phyloP scores from a whole-genome alignment of 805 yeast species.

The Pichia deserticola region DNA sequence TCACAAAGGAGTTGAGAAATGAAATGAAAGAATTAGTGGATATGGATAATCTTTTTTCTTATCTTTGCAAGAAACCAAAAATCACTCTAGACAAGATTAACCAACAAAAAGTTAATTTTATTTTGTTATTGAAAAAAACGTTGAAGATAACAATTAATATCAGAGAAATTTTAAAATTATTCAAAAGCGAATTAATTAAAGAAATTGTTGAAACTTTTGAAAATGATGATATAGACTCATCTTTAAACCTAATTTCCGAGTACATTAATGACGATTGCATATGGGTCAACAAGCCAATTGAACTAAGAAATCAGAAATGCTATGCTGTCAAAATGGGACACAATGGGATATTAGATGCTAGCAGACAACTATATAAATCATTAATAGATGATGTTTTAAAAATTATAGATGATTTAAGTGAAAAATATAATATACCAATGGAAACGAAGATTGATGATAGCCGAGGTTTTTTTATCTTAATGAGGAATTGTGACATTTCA shows the following conservation, averaged over 20 bases:
- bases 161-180: slow-evolving; percentile 11
- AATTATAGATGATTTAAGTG: slow-evolving; percentile 21
- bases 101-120: slow-evolving; percentile 34
- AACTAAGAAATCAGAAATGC: slow-evolving; percentile 36
- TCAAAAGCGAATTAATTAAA: slow-evolving; percentile 9
- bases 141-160: slow-evolving; percentile 20
- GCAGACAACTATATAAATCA: slow-evolving; percentile 34
- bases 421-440: slow-evolving; percentile 19
- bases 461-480: slow-evolving; percentile 33
- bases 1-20: slow-evolving; percentile 14
- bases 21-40: slow-evolving; percentile 29
- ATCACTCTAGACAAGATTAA: slow-evolving; percentile 15
- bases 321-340: slow-evolving; percentile 38
- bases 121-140: slow-evolving; percentile 34
- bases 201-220: slow-evolving; percentile 26
- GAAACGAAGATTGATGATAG: slow-evolving; percentile 29
- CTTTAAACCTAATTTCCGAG: slow-evolving; percentile 23
- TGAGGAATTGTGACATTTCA: slow-evolving; percentile 13
- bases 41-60: slow-evolving; percentile 34
- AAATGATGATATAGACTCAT: slow-evolving; percentile 17
- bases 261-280: slow-evolving; percentile 35
- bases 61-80: slow-evolving; percentile 13
- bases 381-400: slow-evolving; percentile 31
- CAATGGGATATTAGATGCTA: slow-evolving; percentile 39
- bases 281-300: slow-evolving; percentile 34